Evolutionary conservation across 139 green algal genomes (phyloP).

Genomic region (Chlorella sp.): DNA sequence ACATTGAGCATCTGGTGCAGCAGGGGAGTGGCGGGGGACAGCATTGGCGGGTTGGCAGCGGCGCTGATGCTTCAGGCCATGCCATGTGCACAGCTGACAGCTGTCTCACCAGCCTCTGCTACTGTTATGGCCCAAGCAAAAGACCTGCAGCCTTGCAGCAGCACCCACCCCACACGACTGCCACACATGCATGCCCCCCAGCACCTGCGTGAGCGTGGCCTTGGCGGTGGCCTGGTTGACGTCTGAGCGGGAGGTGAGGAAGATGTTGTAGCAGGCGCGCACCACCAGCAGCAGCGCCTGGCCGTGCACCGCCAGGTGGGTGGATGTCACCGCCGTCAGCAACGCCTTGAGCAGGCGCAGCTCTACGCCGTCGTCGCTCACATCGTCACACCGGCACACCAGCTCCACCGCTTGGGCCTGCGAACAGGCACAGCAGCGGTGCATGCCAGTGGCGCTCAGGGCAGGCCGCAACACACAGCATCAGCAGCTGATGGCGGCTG

Average conservation of each 20-base stretch:
- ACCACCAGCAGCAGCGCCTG: constrained; percentile 81
- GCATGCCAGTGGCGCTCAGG: too few relatives aligned
- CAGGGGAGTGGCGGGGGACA: not conserved
- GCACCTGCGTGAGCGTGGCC: constrained; percentile 90
- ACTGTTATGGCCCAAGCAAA: too few relatives aligned
- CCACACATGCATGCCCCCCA: not conserved
- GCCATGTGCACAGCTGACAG: too few relatives aligned
- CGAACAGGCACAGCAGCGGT: not conserved
- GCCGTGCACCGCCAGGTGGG: constrained; percentile 85
- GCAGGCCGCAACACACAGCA: too few relatives aligned
- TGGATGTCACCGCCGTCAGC: constrained; percentile 88
- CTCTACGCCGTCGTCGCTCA: constrained; percentile 93
- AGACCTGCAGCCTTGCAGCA: too few relatives aligned
- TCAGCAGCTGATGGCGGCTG: too few relatives aligned
- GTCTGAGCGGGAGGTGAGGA: constrained; percentile 83
- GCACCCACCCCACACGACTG: too few relatives aligned
- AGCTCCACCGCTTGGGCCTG: constrained; percentile 85
- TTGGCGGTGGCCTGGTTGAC: constrained; percentile 97
- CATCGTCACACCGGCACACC: constrained; percentile 90
- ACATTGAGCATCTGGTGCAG: constrained; percentile 88
- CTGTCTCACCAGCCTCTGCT: too few relatives aligned
- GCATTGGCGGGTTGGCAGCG: too few relatives aligned
- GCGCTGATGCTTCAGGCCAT: too few relatives aligned
- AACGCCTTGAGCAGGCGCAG: constrained; percentile 91
- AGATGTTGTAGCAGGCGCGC: constrained; percentile 97